Percentiles rank a stretch among this genome's conserved stretches.
These are phyloP conservation scores for Fusarium lyarnte DNA, from an alignment of 2,329 filamentous ascomycete species.

Conservation along the genomic window DNA sequence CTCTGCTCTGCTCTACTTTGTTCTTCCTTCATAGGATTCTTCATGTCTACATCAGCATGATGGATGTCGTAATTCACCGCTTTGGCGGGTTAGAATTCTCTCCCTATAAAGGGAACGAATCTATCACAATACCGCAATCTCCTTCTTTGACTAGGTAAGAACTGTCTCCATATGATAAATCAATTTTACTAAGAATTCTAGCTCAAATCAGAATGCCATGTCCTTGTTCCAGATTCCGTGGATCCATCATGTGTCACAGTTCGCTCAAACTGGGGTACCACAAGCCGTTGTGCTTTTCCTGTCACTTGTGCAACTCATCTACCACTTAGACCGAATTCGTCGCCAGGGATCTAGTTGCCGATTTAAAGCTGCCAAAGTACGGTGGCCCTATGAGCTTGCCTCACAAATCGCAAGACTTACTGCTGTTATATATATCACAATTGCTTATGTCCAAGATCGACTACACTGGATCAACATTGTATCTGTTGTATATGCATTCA, in stretches of 20 bases:
- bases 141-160: constrained; percentile 33
- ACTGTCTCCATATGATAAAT: neutral
- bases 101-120: constrained; percentile 38
- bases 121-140: constrained; percentile 10
- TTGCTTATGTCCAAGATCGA: constrained; percentile 48
- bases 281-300: constrained; percentile 51
- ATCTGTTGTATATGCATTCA: constrained; percentile 53
- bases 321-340: constrained; percentile 48
- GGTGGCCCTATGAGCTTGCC: constrained; percentile 54
- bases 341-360: constrained; percentile 39
- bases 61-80: constrained; percentile 48
- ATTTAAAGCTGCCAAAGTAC: constrained; percentile 51
- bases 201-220: constrained; percentile 21
- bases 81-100: constrained; percentile 46
- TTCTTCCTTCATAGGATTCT: neutral
- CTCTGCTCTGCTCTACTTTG: neutral
- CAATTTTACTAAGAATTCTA: constrained; percentile 7
- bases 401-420: constrained; percentile 54
- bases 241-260: constrained; percentile 50
- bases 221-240: constrained; percentile 46
- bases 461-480: constrained; percentile 51
- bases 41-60: constrained; percentile 36
- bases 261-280: constrained; percentile 54
- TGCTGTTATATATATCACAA: constrained; percentile 52
- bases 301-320: constrained; percentile 50